Conservation (phyloP, 2,329 filamentous ascomycete genomes). For the Botrytis deweyae region DNA sequence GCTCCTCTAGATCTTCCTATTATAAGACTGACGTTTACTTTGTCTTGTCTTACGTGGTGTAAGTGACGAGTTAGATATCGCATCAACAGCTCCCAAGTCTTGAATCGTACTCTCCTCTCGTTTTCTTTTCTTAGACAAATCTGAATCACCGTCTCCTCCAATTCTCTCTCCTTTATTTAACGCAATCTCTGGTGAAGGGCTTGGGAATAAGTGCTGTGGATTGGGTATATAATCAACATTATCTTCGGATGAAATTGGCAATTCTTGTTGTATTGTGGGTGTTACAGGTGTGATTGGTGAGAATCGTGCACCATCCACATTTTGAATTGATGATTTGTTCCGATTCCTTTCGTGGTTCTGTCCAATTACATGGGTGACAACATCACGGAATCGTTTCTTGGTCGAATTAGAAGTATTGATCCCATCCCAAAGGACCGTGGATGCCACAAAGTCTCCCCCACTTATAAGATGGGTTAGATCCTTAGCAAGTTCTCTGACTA, state of each 20-base stretch:
- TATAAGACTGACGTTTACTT: neutral
- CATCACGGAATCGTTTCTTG: neutral
- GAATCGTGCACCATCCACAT: neutral
- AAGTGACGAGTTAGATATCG: neutral
- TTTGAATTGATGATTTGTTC: neutral
- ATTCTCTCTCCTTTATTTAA: neutral
- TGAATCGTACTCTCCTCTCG: neutral
- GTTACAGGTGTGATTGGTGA: neutral
- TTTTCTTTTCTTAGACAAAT: neutral
- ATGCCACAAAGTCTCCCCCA: neutral
- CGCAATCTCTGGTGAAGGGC: neutral
- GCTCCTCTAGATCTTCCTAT: neutral
- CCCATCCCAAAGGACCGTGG: constrained; percentile 10
- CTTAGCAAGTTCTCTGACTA: neutral
- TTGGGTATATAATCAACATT: neutral
- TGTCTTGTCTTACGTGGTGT: neutral
- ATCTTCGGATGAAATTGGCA: neutral
- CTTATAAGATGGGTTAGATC: neutral
- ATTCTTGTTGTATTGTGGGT: neutral
- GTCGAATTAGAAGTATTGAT: neutral
- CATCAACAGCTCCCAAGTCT: neutral
- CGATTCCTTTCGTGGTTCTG: neutral
- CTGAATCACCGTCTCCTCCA: neutral
- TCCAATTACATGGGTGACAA: neutral
- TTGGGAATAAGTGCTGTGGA: neutral